Base-by-base conservation (phyloP, 306 rosid species). In the Casuarina glauca region DNA sequence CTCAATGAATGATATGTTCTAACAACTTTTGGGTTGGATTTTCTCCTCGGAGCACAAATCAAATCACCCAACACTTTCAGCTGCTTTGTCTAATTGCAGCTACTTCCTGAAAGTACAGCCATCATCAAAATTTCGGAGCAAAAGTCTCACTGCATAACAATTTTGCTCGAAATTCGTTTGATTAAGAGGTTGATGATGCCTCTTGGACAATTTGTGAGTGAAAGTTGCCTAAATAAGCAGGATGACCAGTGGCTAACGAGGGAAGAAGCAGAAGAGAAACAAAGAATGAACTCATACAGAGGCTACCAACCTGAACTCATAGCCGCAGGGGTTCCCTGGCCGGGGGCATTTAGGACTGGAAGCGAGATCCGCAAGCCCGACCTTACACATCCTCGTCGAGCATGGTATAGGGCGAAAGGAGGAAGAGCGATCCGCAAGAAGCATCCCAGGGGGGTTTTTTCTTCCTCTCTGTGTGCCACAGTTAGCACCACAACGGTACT, bases 271-370 rank as follows among this genome's bases (percentile, higher is more conserved):
- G 32, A 0, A 26, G 32, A 26, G 32, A 26, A 26, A 26, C 32
- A 26, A 26, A 26, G 32, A 26, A 26, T 26, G 32, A 26, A 26
- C 32, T 26, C 35, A 55, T 36, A 10, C 38, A 57, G 45, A 13
- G 63, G 42, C 11, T 4, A 51, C 69, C 1, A 78, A 94, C 98
- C 90, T 80, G 87, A 77, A 79, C 50, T 92, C 95, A 73, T 89
- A 95, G 41, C 61, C 80, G 78, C 98, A 95, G 6, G 96, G 93
- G 78, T 76, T 84, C 16, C 70, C 38, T 5, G 90, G 79, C 2
- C 43, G 79, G 16, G 91, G 88, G 73, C 98, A 95, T 12, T 4
- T 5, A 2, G 0, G 1, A 13, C 81, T 79, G 19, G 96, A 86
- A 16, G 87, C 88, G n/a, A 93, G 67, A 2, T 72, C 10, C 5